Base-by-base conservation (phyloP, 2,329 filamentous ascomycete genomes). In the Raffaelea deltoideospora region DNA sequence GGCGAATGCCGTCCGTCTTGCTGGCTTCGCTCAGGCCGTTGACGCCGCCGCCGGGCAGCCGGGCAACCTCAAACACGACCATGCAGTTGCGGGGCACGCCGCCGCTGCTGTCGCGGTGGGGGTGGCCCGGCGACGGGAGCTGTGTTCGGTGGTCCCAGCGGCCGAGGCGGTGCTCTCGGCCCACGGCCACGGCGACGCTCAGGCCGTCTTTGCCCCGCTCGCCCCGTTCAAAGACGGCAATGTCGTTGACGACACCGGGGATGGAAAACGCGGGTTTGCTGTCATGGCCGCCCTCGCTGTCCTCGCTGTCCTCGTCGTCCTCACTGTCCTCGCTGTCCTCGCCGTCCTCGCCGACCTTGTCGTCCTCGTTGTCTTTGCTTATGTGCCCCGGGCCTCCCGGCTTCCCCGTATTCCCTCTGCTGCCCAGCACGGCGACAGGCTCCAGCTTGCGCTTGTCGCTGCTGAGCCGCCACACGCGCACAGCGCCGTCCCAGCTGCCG, bases 401-500 rank as follows among this genome's bases (percentile, higher is more conserved):
- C 35, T 11, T 38, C 37, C 0, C 9, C n/a, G n/a, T n/a, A n/a
- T n/a, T n/a, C n/a, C n/a, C n/a, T n/a, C n/a, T n/a, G 44, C 47
- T 15, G 11, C 73, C 79, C 22, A 90, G 61, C 2, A 74, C 65
- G 1, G 85, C 86, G 8, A 85, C 57, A 1, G 72, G 60, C 49
- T 90, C 77, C 31, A 98, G 70, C 44, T 68, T 76, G 54, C 73
- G 74, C 60, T 87, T 90, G 54, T 95, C 88, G 30, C 83, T 74
- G 37, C 76, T 80, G 17, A 98, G 67, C 42, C 70, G 76, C 90
- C 90, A 98, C 5, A 79, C 79, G 34, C 88, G 69, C 40, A 98
- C 68, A 55, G 73, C 76, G 3, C 90, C 90, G 53, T 93, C 90
- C 87, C 88, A 98, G 57, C 85, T 94, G 23, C 88, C 90, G 45